A percentile compares a stretch with the other conserved stretches of the same genome.
Evolutionary conservation across 257 asterid genomes (phyloP).

Genomic region (Eustoma russellianum): DNA sequence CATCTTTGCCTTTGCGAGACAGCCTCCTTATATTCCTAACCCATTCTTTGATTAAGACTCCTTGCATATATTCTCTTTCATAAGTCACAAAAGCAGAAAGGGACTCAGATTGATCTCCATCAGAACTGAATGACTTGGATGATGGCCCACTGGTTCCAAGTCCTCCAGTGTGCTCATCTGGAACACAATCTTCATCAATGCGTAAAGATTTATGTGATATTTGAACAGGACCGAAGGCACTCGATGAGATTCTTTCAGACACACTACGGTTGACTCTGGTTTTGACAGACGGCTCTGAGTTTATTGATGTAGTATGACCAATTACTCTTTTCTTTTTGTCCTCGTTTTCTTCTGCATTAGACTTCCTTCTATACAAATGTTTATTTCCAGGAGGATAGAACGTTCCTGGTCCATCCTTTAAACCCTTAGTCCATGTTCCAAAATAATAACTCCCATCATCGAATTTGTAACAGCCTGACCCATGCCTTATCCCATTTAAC

Average conservation of each 20-base stretch:
- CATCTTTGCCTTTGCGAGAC: conserved; percentile 44
- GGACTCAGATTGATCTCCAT: conserved; percentile 43
- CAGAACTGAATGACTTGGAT: conserved; percentile 27
- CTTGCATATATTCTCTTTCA: conserved; percentile 98
- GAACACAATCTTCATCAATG: conserved; percentile 25
- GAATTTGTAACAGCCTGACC: conserved; percentile 71
- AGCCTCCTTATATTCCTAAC: conserved; percentile 34
- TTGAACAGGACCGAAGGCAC: conserved; percentile 38
- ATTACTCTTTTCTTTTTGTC: conserved; percentile 36
- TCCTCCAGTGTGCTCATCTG: conserved; percentile 31
- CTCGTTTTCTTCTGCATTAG: conserved; percentile 31
- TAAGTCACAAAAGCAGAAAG: conserved; percentile 40
- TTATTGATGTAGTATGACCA: conserved; percentile 28
- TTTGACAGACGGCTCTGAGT: conserved; percentile 31
- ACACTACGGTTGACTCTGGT: conserved; percentile 44
- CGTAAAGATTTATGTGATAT: conserved; percentile 30
- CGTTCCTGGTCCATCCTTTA: conserved; percentile 86
- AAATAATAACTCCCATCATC: conserved; percentile 80
- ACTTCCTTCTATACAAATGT: conserved; percentile 26
- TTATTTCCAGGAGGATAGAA: conserved; percentile 64
- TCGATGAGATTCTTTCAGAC: conserved; percentile 47
- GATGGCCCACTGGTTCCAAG: conserved; percentile 32
- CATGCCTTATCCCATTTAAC: conserved; percentile 72
- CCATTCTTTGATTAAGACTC: conserved; percentile 79
- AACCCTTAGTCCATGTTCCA: conserved; percentile 88